These are phyloP conservation scores for Nepenthes alata DNA, from an alignment of 179 eudicot genomes.

Conservation along the genomic window DNA sequence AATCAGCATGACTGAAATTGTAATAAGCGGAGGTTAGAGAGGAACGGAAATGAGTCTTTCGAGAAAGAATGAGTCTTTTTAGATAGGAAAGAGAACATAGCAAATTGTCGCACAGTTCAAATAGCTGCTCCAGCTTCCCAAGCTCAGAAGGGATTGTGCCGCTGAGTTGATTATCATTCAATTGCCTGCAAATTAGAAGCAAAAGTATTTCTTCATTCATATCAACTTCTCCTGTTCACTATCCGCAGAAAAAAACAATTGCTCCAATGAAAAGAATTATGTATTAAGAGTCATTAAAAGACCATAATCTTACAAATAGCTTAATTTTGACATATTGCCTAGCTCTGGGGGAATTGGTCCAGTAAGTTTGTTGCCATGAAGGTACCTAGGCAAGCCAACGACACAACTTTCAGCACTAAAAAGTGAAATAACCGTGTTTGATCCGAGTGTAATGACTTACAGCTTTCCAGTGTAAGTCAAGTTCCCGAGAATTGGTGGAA, in stretches of 20 bases:
- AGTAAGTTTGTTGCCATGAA: slow-evolving; percentile 55
- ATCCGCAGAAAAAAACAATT: background rate
- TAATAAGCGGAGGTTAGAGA: background rate
- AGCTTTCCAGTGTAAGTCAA: slow-evolving; percentile 56
- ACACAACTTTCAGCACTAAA: background rate
- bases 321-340: slow-evolving; percentile 66
- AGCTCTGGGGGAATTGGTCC: slow-evolving; percentile 60
- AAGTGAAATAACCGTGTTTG: background rate
- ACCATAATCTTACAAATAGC: slow-evolving; percentile 41
- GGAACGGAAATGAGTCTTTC: background rate
- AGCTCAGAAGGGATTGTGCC: slow-evolving; percentile 56
- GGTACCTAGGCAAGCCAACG: slow-evolving; percentile 24
- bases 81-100: background rate
- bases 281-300: background rate
- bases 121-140: slow-evolving; percentile 61
- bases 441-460: slow-evolving; percentile 18
- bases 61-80: background rate
- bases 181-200: slow-evolving; percentile 31
- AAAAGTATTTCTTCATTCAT: too few species aligned
- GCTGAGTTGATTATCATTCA: slow-evolving; percentile 39
- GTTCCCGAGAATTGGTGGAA: slow-evolving; percentile 58
- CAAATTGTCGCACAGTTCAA: slow-evolving; percentile 38
- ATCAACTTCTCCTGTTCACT: background rate
- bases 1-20: background rate
- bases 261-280: background rate